Evolutionary conservation across 2,329 filamentous ascomycete species (phyloP).

Genomic region (Rachicladosporium sp.): DNA sequence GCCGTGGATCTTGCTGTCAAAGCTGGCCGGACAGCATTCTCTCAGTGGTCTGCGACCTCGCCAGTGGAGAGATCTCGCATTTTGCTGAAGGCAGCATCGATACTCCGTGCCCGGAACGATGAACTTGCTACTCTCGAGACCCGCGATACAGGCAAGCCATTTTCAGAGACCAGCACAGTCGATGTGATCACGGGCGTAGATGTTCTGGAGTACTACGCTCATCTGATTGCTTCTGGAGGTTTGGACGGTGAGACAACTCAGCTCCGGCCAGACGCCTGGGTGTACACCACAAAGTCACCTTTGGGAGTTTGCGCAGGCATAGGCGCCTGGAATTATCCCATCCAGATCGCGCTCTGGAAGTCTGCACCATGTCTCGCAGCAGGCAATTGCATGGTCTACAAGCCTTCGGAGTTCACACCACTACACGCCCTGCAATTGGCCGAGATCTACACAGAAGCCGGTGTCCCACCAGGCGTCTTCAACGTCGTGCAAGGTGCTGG

Average conservation of each 20-base stretch:
- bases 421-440: constrained; percentile 69
- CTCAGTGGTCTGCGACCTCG: constrained; percentile 62
- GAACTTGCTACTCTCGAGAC: constrained; percentile 70
- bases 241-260: constrained; percentile 69
- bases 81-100: constrained; percentile 59
- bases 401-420: constrained; percentile 76
- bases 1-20: constrained; percentile 61
- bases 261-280: constrained; percentile 63
- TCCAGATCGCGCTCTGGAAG: constrained; percentile 86
- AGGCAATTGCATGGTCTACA: constrained; percentile 84
- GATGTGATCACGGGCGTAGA: constrained; percentile 75
- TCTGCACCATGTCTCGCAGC: constrained; percentile 74
- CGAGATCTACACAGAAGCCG: constrained; percentile 64
- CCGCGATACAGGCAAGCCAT: constrained; percentile 75
- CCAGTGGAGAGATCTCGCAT: constrained; percentile 64
- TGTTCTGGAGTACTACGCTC: constrained; percentile 77
- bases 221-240: constrained; percentile 62
- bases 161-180: constrained; percentile 70
- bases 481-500: constrained; percentile 76
- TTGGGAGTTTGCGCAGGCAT: constrained; percentile 78
- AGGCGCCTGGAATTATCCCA: constrained; percentile 85
- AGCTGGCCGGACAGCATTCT: constrained; percentile 60
- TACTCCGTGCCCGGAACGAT: constrained; percentile 67
- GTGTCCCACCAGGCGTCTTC: constrained; percentile 71
- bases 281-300: constrained; percentile 71